Evolutionary conservation across 495 filamentous ascomycete species (phyloP).

Genomic region (Pyrenopolyporus hunteri): DNA sequence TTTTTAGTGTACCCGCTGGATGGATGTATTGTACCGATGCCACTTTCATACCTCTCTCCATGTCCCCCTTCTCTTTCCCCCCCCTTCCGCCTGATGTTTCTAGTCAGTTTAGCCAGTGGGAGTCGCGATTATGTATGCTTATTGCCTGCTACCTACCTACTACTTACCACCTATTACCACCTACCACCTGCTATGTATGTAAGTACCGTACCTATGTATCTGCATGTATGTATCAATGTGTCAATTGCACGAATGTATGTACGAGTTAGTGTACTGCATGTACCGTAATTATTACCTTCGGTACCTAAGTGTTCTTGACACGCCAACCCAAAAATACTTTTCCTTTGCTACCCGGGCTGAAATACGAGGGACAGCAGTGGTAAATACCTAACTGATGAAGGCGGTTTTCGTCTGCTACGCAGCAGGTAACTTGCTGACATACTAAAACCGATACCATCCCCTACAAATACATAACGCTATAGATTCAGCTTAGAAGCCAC

Average conservation of each 20-base stretch:
- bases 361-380: not conserved
- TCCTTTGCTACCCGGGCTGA: not conserved
- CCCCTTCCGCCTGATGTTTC: constrained; percentile 26
- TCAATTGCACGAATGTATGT: too few relatives aligned
- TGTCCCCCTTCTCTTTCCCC: constrained; percentile 2
- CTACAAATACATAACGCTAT: not conserved
- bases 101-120: constrained; percentile 36
- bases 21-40: constrained; percentile 28
- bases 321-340: not conserved
- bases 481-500: constrained; percentile 15
- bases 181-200: too few relatives aligned
- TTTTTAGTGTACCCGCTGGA: constrained; percentile 37
- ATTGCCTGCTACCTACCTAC: constrained; percentile 1
- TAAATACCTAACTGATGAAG: too few relatives aligned
- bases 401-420: not conserved
- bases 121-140: constrained; percentile 21
- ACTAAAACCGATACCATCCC: too few relatives aligned
- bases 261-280: too few relatives aligned
- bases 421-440: not conserved
- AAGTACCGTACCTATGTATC: too few relatives aligned
- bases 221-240: too few relatives aligned
- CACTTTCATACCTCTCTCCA: constrained; percentile 25
- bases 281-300: too few relatives aligned
- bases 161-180: constrained; percentile 21
- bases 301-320: too few relatives aligned